Percentiles rank a stretch among this genome's conserved stretches.
phyloP scores from a whole-genome alignment of 2,329 filamentous ascomycete genomes.

The Dothistroma septosporum region DNA sequence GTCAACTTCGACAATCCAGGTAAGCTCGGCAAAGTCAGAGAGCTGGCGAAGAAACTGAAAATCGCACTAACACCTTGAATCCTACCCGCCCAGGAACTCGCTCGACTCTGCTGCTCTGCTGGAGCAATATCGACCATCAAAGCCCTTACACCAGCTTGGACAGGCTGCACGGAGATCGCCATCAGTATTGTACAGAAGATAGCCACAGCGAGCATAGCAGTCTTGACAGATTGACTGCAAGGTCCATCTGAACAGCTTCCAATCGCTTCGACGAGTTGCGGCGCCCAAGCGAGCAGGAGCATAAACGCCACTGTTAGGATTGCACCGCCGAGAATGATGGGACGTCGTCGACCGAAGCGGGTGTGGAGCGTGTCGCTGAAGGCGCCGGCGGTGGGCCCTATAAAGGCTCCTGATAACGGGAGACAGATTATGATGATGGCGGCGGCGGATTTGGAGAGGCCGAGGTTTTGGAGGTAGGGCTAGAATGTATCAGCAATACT shows the following conservation, averaged over 20 bases:
- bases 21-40: constrained; percentile 11
- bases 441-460: constrained; percentile 20
- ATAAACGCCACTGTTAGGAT: constrained; percentile 10
- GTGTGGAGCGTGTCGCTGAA: constrained; percentile 14
- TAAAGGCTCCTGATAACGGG: constrained; percentile 18
- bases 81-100: constrained; percentile 13
- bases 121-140: constrained; percentile 19
- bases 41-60: constrained; percentile 20
- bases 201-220: constrained; percentile 4
- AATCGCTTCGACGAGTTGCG: constrained; percentile 6
- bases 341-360: constrained; percentile 16
- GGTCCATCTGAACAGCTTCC: neutral
- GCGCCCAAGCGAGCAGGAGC: constrained; percentile 15
- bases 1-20: constrained; percentile 13
- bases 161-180: constrained; percentile 15
- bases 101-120: constrained; percentile 14
- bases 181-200: constrained; percentile 14
- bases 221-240: neutral
- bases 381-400: constrained; percentile 14
- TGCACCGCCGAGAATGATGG: constrained; percentile 19
- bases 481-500: neutral
- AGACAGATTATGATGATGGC: constrained; percentile 20
- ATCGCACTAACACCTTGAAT: constrained; percentile 19
- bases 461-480: constrained; percentile 22
- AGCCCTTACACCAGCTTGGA: constrained; percentile 18